These are phyloP conservation scores for Craterostigma plantagineum DNA, from an alignment of 257 asterid genomes.

Conservation along the genomic window DNA sequence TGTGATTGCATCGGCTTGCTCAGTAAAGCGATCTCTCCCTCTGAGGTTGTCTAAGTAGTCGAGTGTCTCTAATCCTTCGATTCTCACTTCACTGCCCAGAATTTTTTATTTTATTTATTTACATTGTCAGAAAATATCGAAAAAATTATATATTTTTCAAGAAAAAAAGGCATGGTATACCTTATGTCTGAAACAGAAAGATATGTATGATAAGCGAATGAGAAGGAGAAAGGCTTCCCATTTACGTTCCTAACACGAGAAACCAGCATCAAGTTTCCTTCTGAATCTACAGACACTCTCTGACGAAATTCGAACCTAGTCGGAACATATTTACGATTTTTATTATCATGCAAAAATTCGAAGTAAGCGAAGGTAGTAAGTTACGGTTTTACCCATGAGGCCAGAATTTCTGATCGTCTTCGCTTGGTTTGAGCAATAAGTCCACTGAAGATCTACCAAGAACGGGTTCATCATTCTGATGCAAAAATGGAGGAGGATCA, in stretches of 20 bases:
- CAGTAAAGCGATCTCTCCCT: slow-evolving; percentile 68
- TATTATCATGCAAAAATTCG: too few species aligned
- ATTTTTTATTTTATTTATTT: too few species aligned
- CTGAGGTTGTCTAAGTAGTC: slow-evolving; percentile 82
- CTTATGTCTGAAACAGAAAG: slow-evolving; percentile 86
- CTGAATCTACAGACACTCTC: slow-evolving; percentile 54
- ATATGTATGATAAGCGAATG: slow-evolving; percentile 75
- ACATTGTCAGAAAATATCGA: too few species aligned
- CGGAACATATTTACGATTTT: too few species aligned
- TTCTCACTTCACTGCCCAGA: slow-evolving; percentile 58
- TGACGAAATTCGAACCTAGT: slow-evolving; percentile 73
- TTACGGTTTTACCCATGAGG: slow-evolving; percentile 55
- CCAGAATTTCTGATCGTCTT: slow-evolving; percentile 79
- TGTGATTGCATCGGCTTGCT: slow-evolving; percentile 90
- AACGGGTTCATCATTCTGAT: slow-evolving; percentile 27
- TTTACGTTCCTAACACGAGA: slow-evolving; percentile 79
- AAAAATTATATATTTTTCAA: too few species aligned
- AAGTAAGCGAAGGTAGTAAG: too few species aligned
- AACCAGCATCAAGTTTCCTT: slow-evolving; percentile 63
- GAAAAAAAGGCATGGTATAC: slow-evolving; percentile 11
- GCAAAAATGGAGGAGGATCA: slow-evolving; percentile 51
- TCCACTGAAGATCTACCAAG: slow-evolving; percentile 62
- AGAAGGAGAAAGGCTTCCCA: slow-evolving; percentile 78
- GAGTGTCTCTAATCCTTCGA: slow-evolving; percentile 86
- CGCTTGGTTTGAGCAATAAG: slow-evolving; percentile 69